These are phyloP conservation scores for Suillus brevipes DNA, from an alignment of 768 basidiomycete genomes.

Conservation along the genomic window DNA sequence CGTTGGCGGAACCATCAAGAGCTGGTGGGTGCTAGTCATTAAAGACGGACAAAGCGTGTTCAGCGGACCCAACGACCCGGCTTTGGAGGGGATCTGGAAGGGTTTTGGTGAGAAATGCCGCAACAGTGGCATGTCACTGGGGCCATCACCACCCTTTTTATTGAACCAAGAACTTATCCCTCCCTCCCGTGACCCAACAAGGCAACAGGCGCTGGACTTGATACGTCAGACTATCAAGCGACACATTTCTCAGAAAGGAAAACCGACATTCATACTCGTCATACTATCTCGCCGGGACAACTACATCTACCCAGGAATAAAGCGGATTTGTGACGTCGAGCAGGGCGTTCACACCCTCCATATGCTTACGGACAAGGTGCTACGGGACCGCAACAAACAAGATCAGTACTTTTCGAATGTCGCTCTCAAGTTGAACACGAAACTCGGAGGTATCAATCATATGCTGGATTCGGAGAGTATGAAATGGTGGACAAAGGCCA, in stretches of 20 bases:
- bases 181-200: slow-evolving; percentile 34
- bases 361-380: slow-evolving; percentile 64
- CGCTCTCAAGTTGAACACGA: slow-evolving; percentile 79
- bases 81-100: slow-evolving; percentile 44
- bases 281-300: slow-evolving; percentile 68
- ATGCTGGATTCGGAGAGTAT: slow-evolving; percentile 58
- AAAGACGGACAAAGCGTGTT: slow-evolving; percentile 47
- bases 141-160: slow-evolving; percentile 34
- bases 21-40: slow-evolving; percentile 71
- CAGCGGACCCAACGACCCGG: slow-evolving; percentile 38
- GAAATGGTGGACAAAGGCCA: slow-evolving; percentile 62
- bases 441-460: slow-evolving; percentile 83
- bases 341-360: slow-evolving; percentile 78
- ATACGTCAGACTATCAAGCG: slow-evolving; percentile 45
- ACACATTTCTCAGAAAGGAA: slow-evolving; percentile 27
- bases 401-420: slow-evolving; percentile 85
- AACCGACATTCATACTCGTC: slow-evolving; percentile 69
- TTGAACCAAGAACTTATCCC: slow-evolving; percentile 30
- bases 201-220: slow-evolving; percentile 35
- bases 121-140: slow-evolving; percentile 47
- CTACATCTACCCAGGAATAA: slow-evolving; percentile 79
- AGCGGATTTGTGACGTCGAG: slow-evolving; percentile 71
- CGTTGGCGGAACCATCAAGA: slow-evolving; percentile 45
- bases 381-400: slow-evolving; percentile 54
- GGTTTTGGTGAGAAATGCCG: slow-evolving; percentile 58